phyloP scores from a whole-genome alignment of 345 rosid genomes.

The Arabidopsis arenosa region DNA sequence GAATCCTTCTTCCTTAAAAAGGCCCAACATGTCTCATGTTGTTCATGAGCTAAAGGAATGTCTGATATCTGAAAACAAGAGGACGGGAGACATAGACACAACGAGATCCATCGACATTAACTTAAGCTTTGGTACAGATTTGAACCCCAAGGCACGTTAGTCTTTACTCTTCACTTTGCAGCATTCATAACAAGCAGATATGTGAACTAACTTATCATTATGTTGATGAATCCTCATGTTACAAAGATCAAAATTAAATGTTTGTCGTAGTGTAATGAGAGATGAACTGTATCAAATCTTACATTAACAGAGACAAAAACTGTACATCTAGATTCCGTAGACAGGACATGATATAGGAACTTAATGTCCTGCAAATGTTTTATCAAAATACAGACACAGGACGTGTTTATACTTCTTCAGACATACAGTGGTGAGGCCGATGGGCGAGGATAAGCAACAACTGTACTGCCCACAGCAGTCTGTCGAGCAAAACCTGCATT shows the following conservation, averaged over 20 bases:
- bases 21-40: slow-evolving; percentile 53
- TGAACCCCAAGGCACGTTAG: slow-evolving; percentile 45
- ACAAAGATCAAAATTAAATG: slow-evolving; percentile 32
- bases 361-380: slow-evolving; percentile 33
- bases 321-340: slow-evolving; percentile 37
- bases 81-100: slow-evolving; percentile 12
- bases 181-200: slow-evolving; percentile 12
- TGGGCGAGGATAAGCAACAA: slow-evolving; percentile 47
- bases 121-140: slow-evolving; percentile 32
- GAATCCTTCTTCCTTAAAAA: slow-evolving; percentile 32
- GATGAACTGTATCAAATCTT: slow-evolving; percentile 12
- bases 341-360: slow-evolving; percentile 14
- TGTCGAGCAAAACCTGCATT: slow-evolving; percentile 37
- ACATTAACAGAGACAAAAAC: slow-evolving; percentile 32
- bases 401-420: slow-evolving; percentile 33
- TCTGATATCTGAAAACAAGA: slow-evolving; percentile 37
- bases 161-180: slow-evolving; percentile 7
- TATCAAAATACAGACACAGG: slow-evolving; percentile 24
- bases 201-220: background rate
- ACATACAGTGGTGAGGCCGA: slow-evolving; percentile 40
- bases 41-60: slow-evolving; percentile 50
- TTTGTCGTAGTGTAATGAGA: slow-evolving; percentile 13
- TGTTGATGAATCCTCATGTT: slow-evolving; percentile 3
- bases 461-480: slow-evolving; percentile 38
- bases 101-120: slow-evolving; percentile 16